Base-by-base conservation (phyloP, 306 rosid species). In the Vigna reflexopilosa region DNA sequence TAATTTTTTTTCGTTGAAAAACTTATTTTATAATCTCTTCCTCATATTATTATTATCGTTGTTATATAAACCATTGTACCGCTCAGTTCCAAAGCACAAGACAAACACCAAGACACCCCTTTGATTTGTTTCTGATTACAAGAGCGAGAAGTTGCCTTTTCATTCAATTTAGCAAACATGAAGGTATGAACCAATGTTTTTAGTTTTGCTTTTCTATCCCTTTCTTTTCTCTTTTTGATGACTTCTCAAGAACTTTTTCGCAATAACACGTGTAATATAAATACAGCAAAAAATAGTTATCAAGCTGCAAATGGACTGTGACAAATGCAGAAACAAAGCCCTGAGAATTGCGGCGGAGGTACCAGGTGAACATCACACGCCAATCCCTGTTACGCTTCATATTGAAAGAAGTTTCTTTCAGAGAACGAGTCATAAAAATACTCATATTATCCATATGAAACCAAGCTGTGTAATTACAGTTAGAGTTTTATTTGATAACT, bases 261-360 rank as follows among this genome's bases (percentile, higher is more conserved):
- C 4, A 26, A 12, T 2, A 67, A 30, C 19, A 24, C 75, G 76
- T 4, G 11, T 7, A 67, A 65, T 45, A 65, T 45, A 2, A 52
- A 1, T 59, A 78, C 85, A 85, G 88, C 75, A 81, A 85, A 77
- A 77, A 19, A 12, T 85, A 62, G 40, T 56, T 10, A 36, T 81
- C 22, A 24, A 52, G 85, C 44, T 81, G 78, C 38, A 68, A 52
- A 73, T 85, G 88, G 36, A 78, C 30, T 54, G 75, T 13, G 85
- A 51, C 11, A 81, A 62, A 73, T 77, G 88, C 62, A 77, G 81
- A 77, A 74, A 71, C 75, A 85, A 77, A 77, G 78, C 88, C 48
- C 78, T 85, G 1, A 73, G 67, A 68, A 74, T 49, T 62, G 81
- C 85, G n/a, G 83, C 88, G 1, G 16, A 50, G 2, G 79, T 70